Evolutionary conservation across 306 rosid genomes (phyloP), one percentile per base, ranked within the genome.

Genomic region (Quillaja saponaria): DNA sequence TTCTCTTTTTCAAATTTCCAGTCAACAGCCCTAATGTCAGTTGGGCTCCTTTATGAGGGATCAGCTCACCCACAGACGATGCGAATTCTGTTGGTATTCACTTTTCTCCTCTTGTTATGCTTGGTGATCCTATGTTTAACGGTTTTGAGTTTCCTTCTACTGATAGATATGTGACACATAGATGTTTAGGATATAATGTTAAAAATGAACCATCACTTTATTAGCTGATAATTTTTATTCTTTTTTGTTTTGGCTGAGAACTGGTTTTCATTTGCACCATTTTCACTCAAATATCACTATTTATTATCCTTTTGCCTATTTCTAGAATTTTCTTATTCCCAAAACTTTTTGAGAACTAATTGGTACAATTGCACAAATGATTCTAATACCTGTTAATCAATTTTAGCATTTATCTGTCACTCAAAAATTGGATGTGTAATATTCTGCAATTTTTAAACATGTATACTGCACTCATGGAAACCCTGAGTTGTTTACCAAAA

Each of bases 11-110:
- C 37, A 3, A 48, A 72, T 61, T 49, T 63, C 61, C 90, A 88
- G 96, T 86, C 98, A 2, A 95, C 98, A 39, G 98, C 92, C 70
- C 58, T 88, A 61, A 84, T 91, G 96, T 86, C 98, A 25, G 59
- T 84, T 63, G 98, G 98, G 66, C 82, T 91, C 76, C 84, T 91
- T 68, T 82, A 86, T 44, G 95, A 91, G 84, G 92, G 96, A 67
- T 86, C 98, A 67, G 95, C 92, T 10, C 95, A 91, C 45, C 95
- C 98, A 34, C 92, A 81, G 58, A 84, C 98, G 61, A 84, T 91
- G 95, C 95, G 86, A 76, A 77, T 78, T 78, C 84, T 91, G 58
- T 73, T 91, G 98, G 98, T 91, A 86, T 50, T 53, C 58, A 65
- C 59, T 55, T 66, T 78, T 53, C 39, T 68, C 35, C 42, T 13